phyloP scores from a whole-genome alignment of 495 filamentous ascomycete genomes.

The Aspergillus indologenus region DNA sequence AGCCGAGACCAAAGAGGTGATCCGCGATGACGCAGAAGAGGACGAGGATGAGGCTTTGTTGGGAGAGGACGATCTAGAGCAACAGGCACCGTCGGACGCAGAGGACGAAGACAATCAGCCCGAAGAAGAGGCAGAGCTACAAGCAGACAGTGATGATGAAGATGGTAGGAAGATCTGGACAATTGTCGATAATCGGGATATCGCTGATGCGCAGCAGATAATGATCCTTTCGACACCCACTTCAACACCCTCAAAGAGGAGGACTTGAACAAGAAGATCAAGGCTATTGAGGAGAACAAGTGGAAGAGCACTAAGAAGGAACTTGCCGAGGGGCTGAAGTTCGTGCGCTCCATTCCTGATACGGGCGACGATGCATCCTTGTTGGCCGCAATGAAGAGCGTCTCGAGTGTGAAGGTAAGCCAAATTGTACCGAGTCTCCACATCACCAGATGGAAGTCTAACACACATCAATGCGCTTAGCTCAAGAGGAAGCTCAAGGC shows the following conservation, averaged over 20 bases:
- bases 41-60: conserved; percentile 27
- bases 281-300: conserved; percentile 50
- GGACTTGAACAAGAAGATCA: conserved; percentile 50
- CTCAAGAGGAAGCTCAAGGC: conserved; percentile 46
- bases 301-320: conserved; percentile 52
- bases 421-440: neutral
- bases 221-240: conserved; percentile 78
- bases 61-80: conserved; percentile 31
- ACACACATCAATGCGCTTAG: conserved; percentile 18
- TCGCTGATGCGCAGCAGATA: conserved; percentile 28
- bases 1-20: conserved; percentile 16
- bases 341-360: conserved; percentile 42
- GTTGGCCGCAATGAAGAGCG: conserved; percentile 37
- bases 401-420: conserved; percentile 38
- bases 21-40: conserved; percentile 10
- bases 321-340: conserved; percentile 42
- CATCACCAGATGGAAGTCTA: neutral
- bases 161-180: conserved; percentile 19
- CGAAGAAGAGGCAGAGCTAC: conserved; percentile 38
- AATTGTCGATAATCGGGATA: no score
- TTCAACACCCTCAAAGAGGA: conserved; percentile 63
- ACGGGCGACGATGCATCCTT: conserved; percentile 25
- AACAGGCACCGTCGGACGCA: conserved; percentile 42
- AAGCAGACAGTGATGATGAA: conserved; percentile 46
- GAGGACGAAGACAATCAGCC: conserved; percentile 35